A percentile compares a stretch with the other conserved stretches of the same genome.
These are phyloP conservation scores for Trichoderma gracile DNA, from an alignment of 2,329 filamentous ascomycete genomes.

Conservation along the genomic window DNA sequence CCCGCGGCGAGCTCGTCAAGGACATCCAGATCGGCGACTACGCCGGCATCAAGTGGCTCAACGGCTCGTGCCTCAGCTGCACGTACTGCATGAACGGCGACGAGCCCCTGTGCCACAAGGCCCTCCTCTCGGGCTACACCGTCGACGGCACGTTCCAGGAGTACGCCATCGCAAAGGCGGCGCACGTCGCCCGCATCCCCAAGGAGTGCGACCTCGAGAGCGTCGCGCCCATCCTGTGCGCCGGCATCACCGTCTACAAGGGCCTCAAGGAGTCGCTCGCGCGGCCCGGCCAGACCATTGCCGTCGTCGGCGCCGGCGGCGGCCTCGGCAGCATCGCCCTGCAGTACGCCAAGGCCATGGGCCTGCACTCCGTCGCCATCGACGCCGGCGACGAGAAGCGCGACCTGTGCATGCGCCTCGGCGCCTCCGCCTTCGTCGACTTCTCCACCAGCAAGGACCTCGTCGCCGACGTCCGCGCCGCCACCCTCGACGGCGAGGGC, in stretches of 20 bases:
- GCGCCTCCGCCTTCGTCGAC: conserved; percentile 75
- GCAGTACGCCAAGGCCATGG: conserved; percentile 92
- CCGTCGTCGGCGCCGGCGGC: conserved; percentile 83
- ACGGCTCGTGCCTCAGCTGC: conserved; percentile 81
- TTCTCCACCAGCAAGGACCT: conserved; percentile 75
- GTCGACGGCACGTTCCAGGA: conserved; percentile 93
- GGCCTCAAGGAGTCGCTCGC: conserved; percentile 82
- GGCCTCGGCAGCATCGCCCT: conserved; percentile 76
- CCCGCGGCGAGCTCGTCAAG: conserved; percentile 71
- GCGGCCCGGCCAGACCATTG: conserved; percentile 73
- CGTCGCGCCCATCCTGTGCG: conserved; percentile 78
- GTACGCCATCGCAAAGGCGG: conserved; percentile 84
- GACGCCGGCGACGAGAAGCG: conserved; percentile 82
- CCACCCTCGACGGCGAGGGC: conserved; percentile 76
- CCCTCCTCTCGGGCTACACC: conserved; percentile 82
- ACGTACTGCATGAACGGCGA: conserved; percentile 78
- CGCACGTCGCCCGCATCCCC: conserved; percentile 79
- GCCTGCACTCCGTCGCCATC: conserved; percentile 75
- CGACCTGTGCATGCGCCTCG: conserved; percentile 67
- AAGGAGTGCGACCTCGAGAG: conserved; percentile 74
- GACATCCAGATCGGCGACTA: conserved; percentile 81
- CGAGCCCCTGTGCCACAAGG: conserved; percentile 78
- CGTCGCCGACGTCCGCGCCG: conserved; percentile 79
- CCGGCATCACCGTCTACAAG: conserved; percentile 87
- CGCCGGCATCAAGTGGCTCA: conserved; percentile 91